These are phyloP conservation scores for Scytalidium lignicola DNA, from an alignment of 2,329 filamentous ascomycete genomes.

Conservation along the genomic window DNA sequence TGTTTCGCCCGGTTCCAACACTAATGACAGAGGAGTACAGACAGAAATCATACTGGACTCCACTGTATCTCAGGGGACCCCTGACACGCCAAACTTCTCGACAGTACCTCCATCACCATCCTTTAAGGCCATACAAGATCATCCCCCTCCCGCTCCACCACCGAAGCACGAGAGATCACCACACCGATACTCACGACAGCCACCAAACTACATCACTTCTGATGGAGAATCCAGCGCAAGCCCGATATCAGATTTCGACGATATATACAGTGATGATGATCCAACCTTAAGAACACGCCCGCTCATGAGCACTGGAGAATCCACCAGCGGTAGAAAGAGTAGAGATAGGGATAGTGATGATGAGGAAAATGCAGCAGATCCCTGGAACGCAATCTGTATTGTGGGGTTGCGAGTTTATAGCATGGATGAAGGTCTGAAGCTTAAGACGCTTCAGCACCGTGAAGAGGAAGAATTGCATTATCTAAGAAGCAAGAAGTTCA, in stretches of 20 bases:
- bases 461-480: conserved; percentile 34
- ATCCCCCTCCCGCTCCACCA: conserved; percentile 10
- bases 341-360: conserved; percentile 13
- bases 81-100: conserved; percentile 18
- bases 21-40: conserved; percentile 19
- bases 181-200: conserved; percentile 23
- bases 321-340: conserved; percentile 19
- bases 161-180: conserved; percentile 16
- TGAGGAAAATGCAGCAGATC: conserved; percentile 30
- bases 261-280: conserved; percentile 54
- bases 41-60: conserved; percentile 13
- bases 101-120: conserved; percentile 2
- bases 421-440: conserved; percentile 39
- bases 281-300: conserved; percentile 46
- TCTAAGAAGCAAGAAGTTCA: background rate
- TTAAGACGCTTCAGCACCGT: conserved; percentile 48
- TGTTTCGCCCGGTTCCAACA: conserved; percentile 4
- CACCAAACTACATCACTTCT: conserved; percentile 26
- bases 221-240: conserved; percentile 54
- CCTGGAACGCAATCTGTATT: conserved; percentile 39
- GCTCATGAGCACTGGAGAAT: conserved; percentile 3
- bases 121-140: background rate
- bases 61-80: conserved; percentile 15
- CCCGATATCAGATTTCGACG: conserved; percentile 54
- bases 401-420: conserved; percentile 37